Evolutionary conservation across 306 rosid species (phyloP).

Genomic region (Lithocarpus polystachyus): DNA sequence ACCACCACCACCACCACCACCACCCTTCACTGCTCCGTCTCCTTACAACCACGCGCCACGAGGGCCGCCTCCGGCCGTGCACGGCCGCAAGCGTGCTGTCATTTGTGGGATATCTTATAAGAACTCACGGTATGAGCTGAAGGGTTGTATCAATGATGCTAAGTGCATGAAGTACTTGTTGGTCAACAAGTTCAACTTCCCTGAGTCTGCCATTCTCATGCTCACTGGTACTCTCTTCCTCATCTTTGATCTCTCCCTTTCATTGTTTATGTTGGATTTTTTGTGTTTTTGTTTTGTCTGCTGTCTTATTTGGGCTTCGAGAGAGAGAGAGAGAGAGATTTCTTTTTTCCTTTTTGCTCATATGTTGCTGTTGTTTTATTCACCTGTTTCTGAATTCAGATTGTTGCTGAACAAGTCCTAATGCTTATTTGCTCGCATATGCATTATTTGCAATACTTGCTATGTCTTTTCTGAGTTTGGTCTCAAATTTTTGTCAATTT

Average conservation of each 20-base stretch:
- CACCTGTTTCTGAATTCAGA: no score
- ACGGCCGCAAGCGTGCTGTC: slow-evolving; percentile 43
- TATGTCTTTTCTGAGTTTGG: no score
- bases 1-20: neutral
- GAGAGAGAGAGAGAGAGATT: no score
- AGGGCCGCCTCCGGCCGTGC: slow-evolving; percentile 7
- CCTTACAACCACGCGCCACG: slow-evolving; percentile 22
- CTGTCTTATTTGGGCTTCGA: no score
- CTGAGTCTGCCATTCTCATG: slow-evolving; percentile 40
- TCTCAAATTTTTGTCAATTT: no score
- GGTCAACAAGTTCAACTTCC: slow-evolving; percentile 40
- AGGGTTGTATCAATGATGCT: slow-evolving; percentile 50
- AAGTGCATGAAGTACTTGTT: slow-evolving; percentile 53
- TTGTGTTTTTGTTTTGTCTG: no score
- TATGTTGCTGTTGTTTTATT: no score
- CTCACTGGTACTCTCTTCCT: slow-evolving; percentile 35
- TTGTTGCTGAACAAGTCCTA: no score
- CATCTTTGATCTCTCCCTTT: neutral
- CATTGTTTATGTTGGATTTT: neutral
- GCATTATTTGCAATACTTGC: no score
- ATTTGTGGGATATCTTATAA: slow-evolving; percentile 51
- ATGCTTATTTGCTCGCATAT: no score
- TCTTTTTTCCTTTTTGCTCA: no score
- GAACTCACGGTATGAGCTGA: slow-evolving; percentile 30
- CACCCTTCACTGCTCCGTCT: slow-evolving; percentile 6